These are phyloP conservation scores for Tetradesmus lagerheimii DNA, from an alignment of 139 green algal genomes.

Conservation along the genomic window DNA sequence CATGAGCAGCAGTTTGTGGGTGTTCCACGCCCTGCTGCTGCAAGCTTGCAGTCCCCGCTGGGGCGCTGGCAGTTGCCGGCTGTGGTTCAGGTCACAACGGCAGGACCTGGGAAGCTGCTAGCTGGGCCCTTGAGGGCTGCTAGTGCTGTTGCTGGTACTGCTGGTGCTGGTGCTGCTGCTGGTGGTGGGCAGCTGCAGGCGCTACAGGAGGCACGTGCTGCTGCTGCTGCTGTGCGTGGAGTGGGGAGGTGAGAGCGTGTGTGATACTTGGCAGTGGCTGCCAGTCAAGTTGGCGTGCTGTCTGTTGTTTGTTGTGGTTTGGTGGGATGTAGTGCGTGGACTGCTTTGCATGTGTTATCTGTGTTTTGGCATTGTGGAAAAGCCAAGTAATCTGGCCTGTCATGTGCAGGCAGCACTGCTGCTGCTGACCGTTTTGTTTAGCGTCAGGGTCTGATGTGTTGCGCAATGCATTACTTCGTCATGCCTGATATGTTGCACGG, in stretches of 20 bases:
- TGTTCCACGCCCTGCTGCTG: not conserved
- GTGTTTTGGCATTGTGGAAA: not conserved
- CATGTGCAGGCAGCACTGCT: not conserved
- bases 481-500: no score
- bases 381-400: not conserved
- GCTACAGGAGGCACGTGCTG: constrained; percentile 15
- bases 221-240: not conserved
- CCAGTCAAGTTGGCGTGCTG: no score
- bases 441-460: no score
- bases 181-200: not conserved
- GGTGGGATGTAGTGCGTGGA: not conserved
- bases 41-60: not conserved
- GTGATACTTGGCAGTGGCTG: no score
- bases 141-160: not conserved
- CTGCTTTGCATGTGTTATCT: not conserved
- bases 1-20: not conserved
- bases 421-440: no score
- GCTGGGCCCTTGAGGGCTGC: not conserved
- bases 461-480: no score
- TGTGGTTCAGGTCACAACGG: not conserved
- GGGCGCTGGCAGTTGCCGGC: constrained; percentile 12
- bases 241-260: not conserved
- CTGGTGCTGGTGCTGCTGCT: not conserved
- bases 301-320: not conserved
- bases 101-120: constrained; percentile 5